Conservation (phyloP, 2,329 filamentous ascomycete species). For the Pyricularia pennisetigena region DNA sequence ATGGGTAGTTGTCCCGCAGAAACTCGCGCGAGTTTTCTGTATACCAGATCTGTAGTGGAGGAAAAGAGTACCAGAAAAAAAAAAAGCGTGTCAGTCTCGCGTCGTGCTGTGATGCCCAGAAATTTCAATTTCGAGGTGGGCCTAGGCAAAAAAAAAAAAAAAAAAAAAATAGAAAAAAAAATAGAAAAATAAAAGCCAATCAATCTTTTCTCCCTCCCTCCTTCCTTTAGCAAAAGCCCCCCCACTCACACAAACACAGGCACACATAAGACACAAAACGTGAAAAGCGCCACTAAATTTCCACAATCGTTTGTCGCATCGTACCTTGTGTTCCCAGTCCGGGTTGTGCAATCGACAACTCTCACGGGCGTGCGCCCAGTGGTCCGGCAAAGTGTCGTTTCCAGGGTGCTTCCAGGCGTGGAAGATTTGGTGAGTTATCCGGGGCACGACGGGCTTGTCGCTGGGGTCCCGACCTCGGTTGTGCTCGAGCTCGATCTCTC, state of each 20-base stretch:
- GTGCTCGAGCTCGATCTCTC: slow-evolving; percentile 7
- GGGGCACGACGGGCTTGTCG: slow-evolving; percentile 13
- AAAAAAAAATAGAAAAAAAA: too few species aligned
- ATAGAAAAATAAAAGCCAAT: background rate
- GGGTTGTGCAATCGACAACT: slow-evolving; percentile 15
- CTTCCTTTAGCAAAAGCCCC: background rate
- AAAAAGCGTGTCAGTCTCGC: background rate
- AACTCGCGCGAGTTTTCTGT: slow-evolving; percentile 60
- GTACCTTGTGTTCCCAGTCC: slow-evolving; percentile 19
- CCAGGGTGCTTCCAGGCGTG: slow-evolving; percentile 16
- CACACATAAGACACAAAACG: too few species aligned
- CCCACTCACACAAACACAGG: background rate
- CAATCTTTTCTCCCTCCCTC: background rate
- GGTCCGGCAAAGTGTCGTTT: slow-evolving; percentile 13
- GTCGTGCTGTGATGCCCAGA: background rate
- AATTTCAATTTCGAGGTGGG: too few species aligned
- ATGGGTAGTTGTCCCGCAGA: slow-evolving; percentile 63
- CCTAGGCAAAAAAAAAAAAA: background rate
- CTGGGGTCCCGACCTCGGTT: slow-evolving; percentile 2
- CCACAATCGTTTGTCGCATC: background rate
- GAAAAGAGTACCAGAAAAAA: background rate
- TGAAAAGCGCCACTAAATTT: background rate
- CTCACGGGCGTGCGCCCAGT: slow-evolving; percentile 16
- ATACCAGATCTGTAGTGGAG: slow-evolving; percentile 58
- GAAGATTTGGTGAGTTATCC: slow-evolving; percentile 21